These are phyloP conservation scores for Vaccinium vitisidaea DNA, from an alignment of 148 eudicot species.

Conservation along the genomic window DNA sequence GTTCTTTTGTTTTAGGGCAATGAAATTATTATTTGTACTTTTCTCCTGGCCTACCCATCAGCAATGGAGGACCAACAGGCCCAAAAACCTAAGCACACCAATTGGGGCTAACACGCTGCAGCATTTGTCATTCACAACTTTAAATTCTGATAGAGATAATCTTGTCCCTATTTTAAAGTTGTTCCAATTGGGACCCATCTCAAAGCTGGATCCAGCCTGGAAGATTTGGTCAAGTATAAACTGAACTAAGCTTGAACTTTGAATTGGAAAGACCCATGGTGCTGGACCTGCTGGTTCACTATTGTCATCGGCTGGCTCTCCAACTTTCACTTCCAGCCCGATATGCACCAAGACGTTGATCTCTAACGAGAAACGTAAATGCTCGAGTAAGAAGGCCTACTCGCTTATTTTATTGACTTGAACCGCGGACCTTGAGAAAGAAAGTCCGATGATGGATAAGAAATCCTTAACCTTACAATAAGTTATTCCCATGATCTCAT, in stretches of 20 bases:
- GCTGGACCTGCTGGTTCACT: not conserved
- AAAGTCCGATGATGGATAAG: no score
- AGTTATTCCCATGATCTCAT: no score
- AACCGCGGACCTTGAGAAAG: no score
- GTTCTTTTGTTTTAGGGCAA: not conserved
- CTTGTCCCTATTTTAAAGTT: not conserved
- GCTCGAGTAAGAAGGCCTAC: no score
- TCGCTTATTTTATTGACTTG: no score
- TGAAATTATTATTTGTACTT: not conserved
- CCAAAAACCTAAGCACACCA: not conserved
- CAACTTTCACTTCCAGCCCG: no score
- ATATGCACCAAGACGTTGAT: no score
- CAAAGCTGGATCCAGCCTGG: slow-evolving; percentile 2
- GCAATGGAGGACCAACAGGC: not conserved
- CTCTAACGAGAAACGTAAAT: no score
- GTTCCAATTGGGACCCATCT: not conserved
- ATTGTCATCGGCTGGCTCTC: no score
- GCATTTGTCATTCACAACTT: not conserved
- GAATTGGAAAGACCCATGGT: not conserved
- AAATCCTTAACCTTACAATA: no score
- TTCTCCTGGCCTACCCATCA: not conserved
- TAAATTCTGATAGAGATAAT: not conserved
- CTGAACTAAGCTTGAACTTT: not conserved
- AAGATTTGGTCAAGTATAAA: not conserved
- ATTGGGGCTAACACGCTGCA: not conserved